Conservation (phyloP, 2,329 filamentous ascomycete species). For the Sporothrix protearum region DNA sequence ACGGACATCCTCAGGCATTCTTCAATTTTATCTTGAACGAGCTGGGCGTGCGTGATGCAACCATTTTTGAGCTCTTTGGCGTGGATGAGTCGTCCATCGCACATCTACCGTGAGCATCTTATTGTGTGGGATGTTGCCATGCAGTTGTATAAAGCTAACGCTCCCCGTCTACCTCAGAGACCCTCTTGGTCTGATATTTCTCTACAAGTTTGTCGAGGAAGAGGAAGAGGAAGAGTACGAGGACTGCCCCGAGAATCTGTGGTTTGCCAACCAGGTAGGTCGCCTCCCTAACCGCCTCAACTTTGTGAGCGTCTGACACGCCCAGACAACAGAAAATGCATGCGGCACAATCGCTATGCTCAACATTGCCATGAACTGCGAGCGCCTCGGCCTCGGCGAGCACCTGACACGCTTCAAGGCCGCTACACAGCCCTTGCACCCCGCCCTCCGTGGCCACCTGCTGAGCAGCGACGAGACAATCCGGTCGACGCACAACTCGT, state of each 20-base stretch:
- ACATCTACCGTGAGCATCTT: slow-evolving; percentile 55
- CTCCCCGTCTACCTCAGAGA: no score
- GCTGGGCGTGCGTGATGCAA: slow-evolving; percentile 70
- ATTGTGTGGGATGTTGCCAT: no score
- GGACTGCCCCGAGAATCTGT: slow-evolving; percentile 59
- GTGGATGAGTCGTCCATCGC: slow-evolving; percentile 64
- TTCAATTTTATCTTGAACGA: slow-evolving; percentile 82
- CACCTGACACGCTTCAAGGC: slow-evolving; percentile 69
- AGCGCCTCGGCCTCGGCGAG: slow-evolving; percentile 63
- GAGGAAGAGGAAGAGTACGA: slow-evolving; percentile 51
- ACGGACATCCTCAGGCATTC: slow-evolving; percentile 55
- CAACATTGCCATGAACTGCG: slow-evolving; percentile 87
- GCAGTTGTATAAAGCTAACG: not conserved
- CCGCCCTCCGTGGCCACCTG: slow-evolving; percentile 70
- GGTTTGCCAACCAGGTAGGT: slow-evolving; percentile 88
- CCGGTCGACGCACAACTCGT: slow-evolving; percentile 81
- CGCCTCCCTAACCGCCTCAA: slow-evolving; percentile 5
- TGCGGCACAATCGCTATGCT: slow-evolving; percentile 91
- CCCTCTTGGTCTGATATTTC: slow-evolving; percentile 82
- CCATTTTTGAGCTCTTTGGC: slow-evolving; percentile 71
- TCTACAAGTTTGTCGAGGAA: slow-evolving; percentile 67
- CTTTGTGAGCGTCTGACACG: not conserved
- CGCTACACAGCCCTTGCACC: slow-evolving; percentile 63
- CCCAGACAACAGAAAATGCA: slow-evolving; percentile 71
- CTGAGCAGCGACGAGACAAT: slow-evolving; percentile 74